Conservation (phyloP, 1,284 basidiomycete genomes). For the Phenoliferia sp. region DNA sequence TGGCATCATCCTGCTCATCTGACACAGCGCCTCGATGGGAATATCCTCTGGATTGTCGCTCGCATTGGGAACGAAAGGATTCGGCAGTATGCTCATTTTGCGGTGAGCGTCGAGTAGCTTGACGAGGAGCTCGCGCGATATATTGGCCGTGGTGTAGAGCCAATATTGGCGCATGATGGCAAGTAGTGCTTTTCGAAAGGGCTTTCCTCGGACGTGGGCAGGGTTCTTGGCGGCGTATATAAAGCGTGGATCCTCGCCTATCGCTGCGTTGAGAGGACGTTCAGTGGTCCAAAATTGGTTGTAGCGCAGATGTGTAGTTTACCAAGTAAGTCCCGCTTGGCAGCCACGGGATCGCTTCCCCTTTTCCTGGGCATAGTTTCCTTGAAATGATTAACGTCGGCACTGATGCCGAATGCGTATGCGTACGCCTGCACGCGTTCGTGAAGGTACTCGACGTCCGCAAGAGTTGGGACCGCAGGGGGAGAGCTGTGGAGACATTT, state of each 20-base stretch:
- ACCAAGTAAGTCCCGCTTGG: background rate
- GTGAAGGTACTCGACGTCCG: background rate
- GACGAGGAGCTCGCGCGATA: background rate
- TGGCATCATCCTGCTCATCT: background rate
- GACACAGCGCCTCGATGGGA: background rate
- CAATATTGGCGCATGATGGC: background rate
- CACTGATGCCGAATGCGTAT: background rate
- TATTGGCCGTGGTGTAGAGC: background rate
- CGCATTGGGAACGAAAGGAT: background rate
- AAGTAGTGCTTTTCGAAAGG: background rate
- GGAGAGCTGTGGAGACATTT: background rate
- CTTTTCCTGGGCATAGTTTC: background rate
- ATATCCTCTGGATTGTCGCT: background rate
- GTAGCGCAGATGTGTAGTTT: background rate
- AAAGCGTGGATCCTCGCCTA: background rate
- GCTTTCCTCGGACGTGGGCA: background rate
- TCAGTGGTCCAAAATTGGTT: no score
- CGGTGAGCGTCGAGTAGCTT: background rate
- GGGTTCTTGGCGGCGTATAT: background rate
- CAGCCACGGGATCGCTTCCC: background rate
- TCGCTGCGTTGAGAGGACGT: background rate
- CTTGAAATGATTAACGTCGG: background rate
- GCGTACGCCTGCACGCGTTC: background rate
- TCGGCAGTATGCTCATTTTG: background rate
- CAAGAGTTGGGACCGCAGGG: background rate